Percentiles rank a stretch among this genome's conserved stretches.
phyloP scores from a whole-genome alignment of 2,329 filamentous ascomycete genomes.

The Colletotrichum tropicale region DNA sequence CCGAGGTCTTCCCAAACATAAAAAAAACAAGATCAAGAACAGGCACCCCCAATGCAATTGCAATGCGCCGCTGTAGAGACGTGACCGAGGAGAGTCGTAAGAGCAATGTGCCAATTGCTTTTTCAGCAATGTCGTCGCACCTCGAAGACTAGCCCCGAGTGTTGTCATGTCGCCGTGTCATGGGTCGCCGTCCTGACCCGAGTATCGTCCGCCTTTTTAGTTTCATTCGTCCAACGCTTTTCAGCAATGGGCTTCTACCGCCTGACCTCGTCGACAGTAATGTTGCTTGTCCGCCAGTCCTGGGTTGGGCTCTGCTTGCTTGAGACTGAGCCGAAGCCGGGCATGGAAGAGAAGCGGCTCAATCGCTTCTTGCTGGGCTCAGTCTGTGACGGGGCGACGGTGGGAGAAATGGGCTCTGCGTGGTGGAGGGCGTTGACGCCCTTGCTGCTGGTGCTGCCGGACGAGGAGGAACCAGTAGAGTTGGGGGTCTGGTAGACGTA shows the following conservation, averaged over 20 bases:
- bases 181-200: constrained; percentile 1
- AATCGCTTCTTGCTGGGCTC: constrained; percentile 50
- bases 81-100: constrained; percentile 11
- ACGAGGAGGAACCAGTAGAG: constrained; percentile 61
- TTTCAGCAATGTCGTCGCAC: constrained; percentile 9
- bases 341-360: constrained; percentile 61
- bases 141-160: constrained; percentile 10
- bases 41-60: constrained; percentile 7
- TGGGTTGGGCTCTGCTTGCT: constrained; percentile 38
- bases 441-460: constrained; percentile 39
- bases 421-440: constrained; percentile 41
- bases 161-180: constrained; percentile 13
- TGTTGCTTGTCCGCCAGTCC: constrained; percentile 45
- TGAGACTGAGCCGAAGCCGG: constrained; percentile 52
- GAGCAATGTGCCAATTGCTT: constrained; percentile 11
- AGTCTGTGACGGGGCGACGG: constrained; percentile 25
- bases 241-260: background rate
- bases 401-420: constrained; percentile 31
- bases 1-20: background rate
- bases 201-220: background rate
- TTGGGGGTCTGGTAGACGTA: constrained; percentile 79
- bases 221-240: background rate
- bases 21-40: background rate
- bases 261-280: constrained; percentile 24
- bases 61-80: constrained; percentile 8